phyloP scores from a whole-genome alignment of 805 yeast species.

The Starmerella potacharoeniae region DNA sequence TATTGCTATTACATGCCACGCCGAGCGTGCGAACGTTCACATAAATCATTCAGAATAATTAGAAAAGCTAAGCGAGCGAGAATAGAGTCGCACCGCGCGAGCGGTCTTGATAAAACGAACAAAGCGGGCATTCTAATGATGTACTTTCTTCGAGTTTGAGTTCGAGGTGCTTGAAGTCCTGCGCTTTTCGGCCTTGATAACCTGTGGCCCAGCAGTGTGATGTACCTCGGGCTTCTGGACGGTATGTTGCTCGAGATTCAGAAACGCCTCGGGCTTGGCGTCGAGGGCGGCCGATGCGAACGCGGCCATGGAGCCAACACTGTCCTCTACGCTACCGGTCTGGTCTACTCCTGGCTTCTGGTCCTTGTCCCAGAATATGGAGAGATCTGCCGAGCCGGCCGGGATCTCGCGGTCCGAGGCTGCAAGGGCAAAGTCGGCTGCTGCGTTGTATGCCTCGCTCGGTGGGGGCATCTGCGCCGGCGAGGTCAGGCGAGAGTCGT shows the following conservation, averaged over 20 bases:
- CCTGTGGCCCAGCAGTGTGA: neutral
- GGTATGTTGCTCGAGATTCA: neutral
- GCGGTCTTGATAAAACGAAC: too few species aligned
- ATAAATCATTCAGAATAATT: too few species aligned
- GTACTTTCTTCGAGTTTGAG: neutral
- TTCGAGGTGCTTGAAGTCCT: neutral
- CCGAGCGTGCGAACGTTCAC: too few species aligned
- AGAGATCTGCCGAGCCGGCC: neutral
- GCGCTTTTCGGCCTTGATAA: neutral
- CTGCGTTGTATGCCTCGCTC: neutral
- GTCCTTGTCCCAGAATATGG: neutral
- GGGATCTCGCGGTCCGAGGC: neutral
- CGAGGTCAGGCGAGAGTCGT: neutral
- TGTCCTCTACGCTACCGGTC: neutral
- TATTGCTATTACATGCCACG: too few species aligned
- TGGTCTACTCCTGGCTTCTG: neutral
- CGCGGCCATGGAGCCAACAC: neutral
- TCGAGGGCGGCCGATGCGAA: neutral
- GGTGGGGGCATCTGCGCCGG: neutral
- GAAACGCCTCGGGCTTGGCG: neutral
- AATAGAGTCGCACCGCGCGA: too few species aligned
- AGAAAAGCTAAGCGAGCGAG: too few species aligned
- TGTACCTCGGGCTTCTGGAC: neutral
- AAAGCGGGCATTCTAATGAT: neutral
- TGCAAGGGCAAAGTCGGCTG: slow-evolving; percentile 8